Conservation (phyloP, 2,329 filamentous ascomycete genomes). For the Daldinia eschscholtzii region DNA sequence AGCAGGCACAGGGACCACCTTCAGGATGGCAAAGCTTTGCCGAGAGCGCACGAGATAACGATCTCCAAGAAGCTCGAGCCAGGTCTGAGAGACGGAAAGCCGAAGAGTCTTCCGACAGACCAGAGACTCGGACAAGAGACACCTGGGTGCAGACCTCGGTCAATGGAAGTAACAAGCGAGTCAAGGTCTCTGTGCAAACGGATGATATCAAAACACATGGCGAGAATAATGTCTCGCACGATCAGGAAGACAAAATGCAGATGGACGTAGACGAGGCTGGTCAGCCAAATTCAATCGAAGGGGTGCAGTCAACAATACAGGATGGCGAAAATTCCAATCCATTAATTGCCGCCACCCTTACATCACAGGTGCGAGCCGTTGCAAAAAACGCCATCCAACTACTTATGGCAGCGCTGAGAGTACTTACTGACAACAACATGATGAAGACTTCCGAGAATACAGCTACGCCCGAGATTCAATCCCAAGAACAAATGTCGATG, state of each 20-base stretch:
- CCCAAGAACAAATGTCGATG: constrained; percentile 16
- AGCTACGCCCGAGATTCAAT: constrained; percentile 20
- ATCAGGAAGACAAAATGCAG: constrained; percentile 31
- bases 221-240: constrained; percentile 3
- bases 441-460: constrained; percentile 36
- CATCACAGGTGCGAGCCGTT: constrained; percentile 48
- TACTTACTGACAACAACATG: constrained; percentile 42
- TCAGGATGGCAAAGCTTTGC: constrained; percentile 47
- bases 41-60: constrained; percentile 46
- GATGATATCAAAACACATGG: constrained; percentile 19
- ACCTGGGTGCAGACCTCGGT: constrained; percentile 57
- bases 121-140: constrained; percentile 53
- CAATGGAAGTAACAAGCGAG: constrained; percentile 57
- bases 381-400: constrained; percentile 37
- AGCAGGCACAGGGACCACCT: constrained; percentile 31
- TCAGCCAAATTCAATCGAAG: constrained; percentile 20
- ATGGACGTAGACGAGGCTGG: constrained; percentile 15
- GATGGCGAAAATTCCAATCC: constrained; percentile 19
- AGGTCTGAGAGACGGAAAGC: constrained; percentile 50
- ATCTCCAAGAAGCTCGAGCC: constrained; percentile 45
- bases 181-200: constrained; percentile 53
- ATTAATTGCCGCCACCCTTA: constrained; percentile 38
- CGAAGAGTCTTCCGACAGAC: constrained; percentile 36
- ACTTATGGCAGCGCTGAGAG: constrained; percentile 41
- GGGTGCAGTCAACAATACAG: constrained; percentile 14